Evolutionary conservation across 2,329 filamentous ascomycete genomes (phyloP).

Genomic region (Fusarium mundagurra): DNA sequence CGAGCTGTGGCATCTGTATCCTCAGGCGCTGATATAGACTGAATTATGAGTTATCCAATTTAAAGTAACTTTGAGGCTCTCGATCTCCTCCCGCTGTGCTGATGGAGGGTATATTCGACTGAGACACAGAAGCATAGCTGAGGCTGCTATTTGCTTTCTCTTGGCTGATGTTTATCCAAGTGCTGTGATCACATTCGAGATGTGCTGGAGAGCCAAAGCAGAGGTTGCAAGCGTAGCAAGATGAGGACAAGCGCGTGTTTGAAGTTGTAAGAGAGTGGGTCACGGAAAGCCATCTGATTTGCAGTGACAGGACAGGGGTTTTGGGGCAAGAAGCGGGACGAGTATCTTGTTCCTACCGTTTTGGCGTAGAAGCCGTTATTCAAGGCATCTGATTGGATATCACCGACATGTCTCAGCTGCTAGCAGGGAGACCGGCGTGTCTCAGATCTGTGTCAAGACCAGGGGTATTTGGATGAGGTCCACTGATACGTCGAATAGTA

Average conservation of each 20-base stretch:
- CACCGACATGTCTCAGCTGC: constrained; percentile 12
- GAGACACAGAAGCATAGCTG: constrained; percentile 6
- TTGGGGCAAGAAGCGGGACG: constrained; percentile 37
- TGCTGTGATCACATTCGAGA: constrained; percentile 16
- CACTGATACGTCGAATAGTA: constrained; percentile 5
- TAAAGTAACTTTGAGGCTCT: constrained; percentile 15
- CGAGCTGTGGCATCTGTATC: constrained; percentile 11
- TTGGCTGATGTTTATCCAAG: constrained; percentile 10
- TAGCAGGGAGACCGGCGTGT: constrained; percentile 43
- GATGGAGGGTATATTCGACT: constrained; percentile 36
- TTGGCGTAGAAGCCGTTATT: constrained; percentile 34
- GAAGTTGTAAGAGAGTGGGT: constrained; percentile 40
- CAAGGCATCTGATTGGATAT: constrained; percentile 23
- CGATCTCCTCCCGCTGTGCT: constrained; percentile 3
- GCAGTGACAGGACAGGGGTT: constrained; percentile 25
- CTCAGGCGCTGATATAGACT: constrained; percentile 31
- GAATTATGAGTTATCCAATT: constrained; percentile 13
- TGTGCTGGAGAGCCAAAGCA: constrained; percentile 19
- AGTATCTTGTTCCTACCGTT: constrained; percentile 34
- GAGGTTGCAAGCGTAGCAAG: constrained; percentile 21
- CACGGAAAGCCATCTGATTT: constrained; percentile 35
- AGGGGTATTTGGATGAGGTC: constrained; percentile 11
- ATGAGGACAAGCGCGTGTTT: constrained; percentile 41
- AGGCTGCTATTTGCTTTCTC: constrained; percentile 6
- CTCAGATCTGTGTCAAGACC: constrained; percentile 58